Base-by-base conservation (phyloP, 2,329 filamentous ascomycete species). In the Diaporthe nobilis region DNA sequence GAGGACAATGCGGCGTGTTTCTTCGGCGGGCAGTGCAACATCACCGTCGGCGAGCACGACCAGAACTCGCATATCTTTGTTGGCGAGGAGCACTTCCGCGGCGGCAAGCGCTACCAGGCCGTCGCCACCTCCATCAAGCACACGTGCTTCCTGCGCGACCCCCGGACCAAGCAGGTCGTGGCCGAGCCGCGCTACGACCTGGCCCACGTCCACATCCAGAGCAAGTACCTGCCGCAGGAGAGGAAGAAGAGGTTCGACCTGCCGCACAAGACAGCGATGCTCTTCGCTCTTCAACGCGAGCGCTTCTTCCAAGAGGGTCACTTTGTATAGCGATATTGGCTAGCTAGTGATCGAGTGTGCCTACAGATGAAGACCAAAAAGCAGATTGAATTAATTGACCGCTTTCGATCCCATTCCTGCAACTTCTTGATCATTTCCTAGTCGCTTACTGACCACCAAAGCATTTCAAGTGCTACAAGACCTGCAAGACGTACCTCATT, bases 1-100 rank as follows among this genome's bases (percentile, higher is more conserved):
- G 80, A 81, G 25, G 80, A 81, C 77, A 81, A 81, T 12, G 80
- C 76, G 12, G 78, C 80, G 2, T 81, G 80, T 71, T 81, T 81
- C 76, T 77, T 80, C 47, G 72, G 79, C 20, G 78, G 80, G 25
- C 78, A 78, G 28, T 81, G 80, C 79, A 81, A 81, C 74, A 63
- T 73, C n/a, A 49, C 61, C 7, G 79, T 81, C 10, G 80, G 80
- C 39, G 80, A 81, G 25, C 79, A 81, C 63, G 80, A 81, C 39
- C 80, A 81, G 31, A 81, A 81, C 77, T 77, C 80, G 2, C 80
- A 81, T 67, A 77, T 81, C 15, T 49, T 81, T 8, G 80, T 80
- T 1, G 80, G 80, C 15, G 80, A 81, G 42, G 80, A 81, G 76
- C 75, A 55, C 3, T 80, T 81, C 74, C 77, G 80, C 2, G 80